phyloP scores from a whole-genome alignment of 306 rosid species.

The Fagus sylvatica region DNA sequence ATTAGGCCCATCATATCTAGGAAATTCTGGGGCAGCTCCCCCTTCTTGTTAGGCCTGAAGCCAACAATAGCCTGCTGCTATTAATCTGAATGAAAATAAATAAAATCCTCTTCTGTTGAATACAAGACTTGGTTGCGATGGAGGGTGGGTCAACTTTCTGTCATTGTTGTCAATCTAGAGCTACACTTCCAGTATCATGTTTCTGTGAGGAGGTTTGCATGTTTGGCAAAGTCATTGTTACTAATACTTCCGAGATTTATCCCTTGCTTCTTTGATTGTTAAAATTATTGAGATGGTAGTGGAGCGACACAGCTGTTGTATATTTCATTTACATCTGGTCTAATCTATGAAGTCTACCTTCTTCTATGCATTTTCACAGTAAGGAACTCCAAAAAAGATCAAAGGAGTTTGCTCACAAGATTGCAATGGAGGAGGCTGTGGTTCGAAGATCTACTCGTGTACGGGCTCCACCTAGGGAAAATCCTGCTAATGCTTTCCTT shows the following conservation, averaged over 20 bases:
- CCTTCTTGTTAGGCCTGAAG: not conserved
- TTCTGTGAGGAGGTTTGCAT: not conserved
- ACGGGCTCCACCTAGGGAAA: constrained; percentile 85
- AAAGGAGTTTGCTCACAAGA: constrained; percentile 55
- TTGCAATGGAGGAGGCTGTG: constrained; percentile 61
- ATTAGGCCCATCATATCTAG: not conserved
- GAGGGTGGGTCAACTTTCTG: not conserved
- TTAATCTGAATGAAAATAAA: not conserved
- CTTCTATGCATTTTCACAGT: constrained; percentile 36
- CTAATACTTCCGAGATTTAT: not conserved
- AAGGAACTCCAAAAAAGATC: constrained; percentile 61
- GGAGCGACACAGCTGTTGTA: not conserved
- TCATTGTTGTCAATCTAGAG: not conserved
- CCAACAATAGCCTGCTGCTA: not conserved
- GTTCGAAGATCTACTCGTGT: constrained; percentile 93
- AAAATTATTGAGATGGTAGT: not conserved
- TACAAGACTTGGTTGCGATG: not conserved
- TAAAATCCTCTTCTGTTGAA: not conserved
- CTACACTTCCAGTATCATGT: not conserved
- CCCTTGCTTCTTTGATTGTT: not conserved
- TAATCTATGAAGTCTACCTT: not conserved
- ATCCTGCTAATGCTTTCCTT: constrained; percentile 77
- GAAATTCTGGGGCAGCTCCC: not conserved
- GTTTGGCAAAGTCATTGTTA: not conserved
- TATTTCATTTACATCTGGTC: no score